Conservation (phyloP, 2,329 filamentous ascomycete genomes). For the Stenocarpella maydis region DNA sequence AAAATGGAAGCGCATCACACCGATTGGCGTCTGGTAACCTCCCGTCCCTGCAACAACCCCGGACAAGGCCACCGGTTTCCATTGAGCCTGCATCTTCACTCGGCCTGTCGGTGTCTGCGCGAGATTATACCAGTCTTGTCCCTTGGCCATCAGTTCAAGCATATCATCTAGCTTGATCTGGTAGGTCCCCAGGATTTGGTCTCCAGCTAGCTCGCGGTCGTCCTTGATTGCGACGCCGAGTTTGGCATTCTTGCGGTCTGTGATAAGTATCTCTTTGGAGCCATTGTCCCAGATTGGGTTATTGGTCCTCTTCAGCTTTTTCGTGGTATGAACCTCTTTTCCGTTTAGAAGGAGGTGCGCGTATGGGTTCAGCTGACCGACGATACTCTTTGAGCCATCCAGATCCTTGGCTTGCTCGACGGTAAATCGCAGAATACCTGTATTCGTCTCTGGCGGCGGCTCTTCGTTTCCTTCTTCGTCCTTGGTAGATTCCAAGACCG, state of each 20-base stretch:
- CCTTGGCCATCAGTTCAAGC: conserved; percentile 88
- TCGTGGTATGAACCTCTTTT: conserved; percentile 87
- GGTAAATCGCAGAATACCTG: conserved; percentile 92
- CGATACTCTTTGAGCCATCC: conserved; percentile 88
- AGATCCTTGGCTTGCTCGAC: conserved; percentile 97
- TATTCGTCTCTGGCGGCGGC: conserved; percentile 87
- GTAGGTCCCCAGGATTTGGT: conserved; percentile 89
- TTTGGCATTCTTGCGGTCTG: conserved; percentile 88
- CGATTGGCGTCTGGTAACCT: conserved; percentile 92
- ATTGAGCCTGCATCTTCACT: conserved; percentile 89
- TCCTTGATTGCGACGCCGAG: conserved; percentile 95
- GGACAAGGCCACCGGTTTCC: conserved; percentile 91
- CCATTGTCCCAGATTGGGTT: conserved; percentile 96
- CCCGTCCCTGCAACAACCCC: conserved; percentile 80
- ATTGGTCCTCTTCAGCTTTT: conserved; percentile 95
- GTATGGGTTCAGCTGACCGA: conserved; percentile 92
- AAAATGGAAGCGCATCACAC: conserved; percentile 95
- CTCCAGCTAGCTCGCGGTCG: conserved; percentile 83
- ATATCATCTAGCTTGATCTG: conserved; percentile 96
- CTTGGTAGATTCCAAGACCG: conserved; percentile 78
- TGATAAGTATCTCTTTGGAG: conserved; percentile 93
- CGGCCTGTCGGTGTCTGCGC: conserved; percentile 82
- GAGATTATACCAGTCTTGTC: conserved; percentile 95
- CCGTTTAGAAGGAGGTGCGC: conserved; percentile 88
- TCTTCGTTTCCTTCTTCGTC: conserved; percentile 79